Percentiles rank a stretch among this genome's conserved stretches.
These are phyloP conservation scores for Blastomyces gilchristii DNA, from an alignment of 2,329 filamentous ascomycete species.

Conservation along the genomic window DNA sequence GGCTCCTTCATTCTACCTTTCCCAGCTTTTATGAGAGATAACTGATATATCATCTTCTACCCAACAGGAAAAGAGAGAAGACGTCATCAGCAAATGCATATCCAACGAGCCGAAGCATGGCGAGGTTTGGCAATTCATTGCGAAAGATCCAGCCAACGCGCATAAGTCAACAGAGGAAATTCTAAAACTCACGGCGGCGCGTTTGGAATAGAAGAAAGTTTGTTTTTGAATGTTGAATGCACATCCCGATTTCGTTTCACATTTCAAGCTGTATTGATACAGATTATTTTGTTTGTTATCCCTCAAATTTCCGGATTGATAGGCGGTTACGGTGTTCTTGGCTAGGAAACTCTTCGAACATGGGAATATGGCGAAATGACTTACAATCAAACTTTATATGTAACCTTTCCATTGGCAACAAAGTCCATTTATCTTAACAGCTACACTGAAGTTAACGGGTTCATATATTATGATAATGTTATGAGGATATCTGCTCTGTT, in stretches of 20 bases:
- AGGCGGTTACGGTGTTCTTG: not conserved
- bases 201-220: slow-evolving; percentile 11
- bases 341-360: not conserved
- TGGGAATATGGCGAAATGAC: not conserved
- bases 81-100: slow-evolving; percentile 71
- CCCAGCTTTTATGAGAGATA: not conserved
- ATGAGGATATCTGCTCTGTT: not conserved
- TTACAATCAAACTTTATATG: not conserved
- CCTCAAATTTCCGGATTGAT: not conserved
- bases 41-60: not conserved
- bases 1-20: not conserved
- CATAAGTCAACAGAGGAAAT: slow-evolving; percentile 67
- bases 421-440: not conserved
- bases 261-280: slow-evolving; percentile 13
- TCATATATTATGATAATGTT: not conserved
- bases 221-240: not conserved
- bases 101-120: slow-evolving; percentile 83
- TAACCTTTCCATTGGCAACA: not conserved
- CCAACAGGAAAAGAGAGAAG: slow-evolving; percentile 64
- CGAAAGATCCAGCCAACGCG: slow-evolving; percentile 77
- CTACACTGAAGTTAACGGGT: not conserved
- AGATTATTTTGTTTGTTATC: not conserved
- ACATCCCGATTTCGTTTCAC: not conserved
- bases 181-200: slow-evolving; percentile 62
- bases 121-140: slow-evolving; percentile 77